Base-by-base conservation (phyloP, 306 rosid genomes). In the Canavalia gladiata region DNA sequence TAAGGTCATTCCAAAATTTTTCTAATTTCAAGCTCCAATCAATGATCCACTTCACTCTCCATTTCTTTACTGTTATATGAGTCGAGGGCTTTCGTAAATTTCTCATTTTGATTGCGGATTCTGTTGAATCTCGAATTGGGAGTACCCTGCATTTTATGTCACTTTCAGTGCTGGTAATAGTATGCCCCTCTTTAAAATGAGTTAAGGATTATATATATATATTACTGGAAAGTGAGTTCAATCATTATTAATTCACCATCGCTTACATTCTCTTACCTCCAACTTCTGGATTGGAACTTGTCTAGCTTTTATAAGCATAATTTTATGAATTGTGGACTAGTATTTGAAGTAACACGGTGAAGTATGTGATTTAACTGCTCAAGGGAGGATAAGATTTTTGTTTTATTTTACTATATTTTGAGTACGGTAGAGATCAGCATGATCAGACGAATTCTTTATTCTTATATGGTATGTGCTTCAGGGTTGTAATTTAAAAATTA, bases 71-170 rank as follows among this genome's bases (percentile, higher is more conserved):
- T 60, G 82, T 25, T 62, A 63, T 62, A 5, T 45, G 42, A 64
- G 65, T 72, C 25, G 31, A 37, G 80, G 90, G 85, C 33, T 79
- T 68, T 74, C 31, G 56, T 69, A n/a, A 72, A 43, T 30, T 82
- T 65, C 47, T 47, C 6, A 10, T 43, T 65, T 82, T 78, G 67
- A 59, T 2, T 59, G 13, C 2, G 13, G 72, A 51, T 81, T 80
- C 29, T 68, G 76, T 54, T 31, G 30, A 74, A 43, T 86, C 62
- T 59, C 60, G 64, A 58, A 29, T 58, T 58, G 39, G 64, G 64
- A 13, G 64, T 3, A 47, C 52, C n/a, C 37, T 58, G 64, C 13
- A 9, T 30, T 29, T 31, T 30, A 58, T 47, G 52, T 8, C 52
- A 47, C 13, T 30, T 35, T 58, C 7, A 1, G 13, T 1, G 62